Conservation (phyloP, 2,329 filamentous ascomycete species). For the Fonsecaea erecta region DNA sequence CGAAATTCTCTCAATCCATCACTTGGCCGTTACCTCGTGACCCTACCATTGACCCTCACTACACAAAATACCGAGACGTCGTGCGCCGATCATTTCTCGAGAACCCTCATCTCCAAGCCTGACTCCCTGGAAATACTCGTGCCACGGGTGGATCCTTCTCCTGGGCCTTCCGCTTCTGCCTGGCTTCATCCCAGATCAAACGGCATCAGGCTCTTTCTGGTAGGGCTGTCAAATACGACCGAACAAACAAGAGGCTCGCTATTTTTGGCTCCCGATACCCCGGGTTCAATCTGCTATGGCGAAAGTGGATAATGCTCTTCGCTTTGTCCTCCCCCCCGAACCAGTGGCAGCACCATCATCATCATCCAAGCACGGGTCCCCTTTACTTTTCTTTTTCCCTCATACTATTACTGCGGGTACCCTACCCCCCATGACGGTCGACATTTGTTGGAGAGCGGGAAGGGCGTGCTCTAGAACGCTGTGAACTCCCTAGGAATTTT, state of each 20-base stretch:
- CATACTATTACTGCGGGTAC: conserved; percentile 12
- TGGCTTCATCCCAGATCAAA: conserved; percentile 19
- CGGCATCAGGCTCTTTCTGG: conserved; percentile 9
- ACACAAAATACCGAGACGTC: not conserved
- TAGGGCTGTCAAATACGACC: conserved; percentile 18
- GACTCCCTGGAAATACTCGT: conserved; percentile 25
- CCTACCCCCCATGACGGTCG: conserved; percentile 12
- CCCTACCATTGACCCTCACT: not conserved
- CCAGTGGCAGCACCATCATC: conserved; percentile 1
- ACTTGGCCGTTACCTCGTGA: conserved; percentile 11
- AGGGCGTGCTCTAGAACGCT: conserved; percentile 16
- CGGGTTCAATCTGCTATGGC: conserved; percentile 7
- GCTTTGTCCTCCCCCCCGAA: not conserved
- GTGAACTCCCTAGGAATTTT: conserved; percentile 3
- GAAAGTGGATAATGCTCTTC: conserved; percentile 8
- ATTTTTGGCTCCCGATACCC: conserved; percentile 20
- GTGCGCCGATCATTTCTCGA: conserved; percentile 6
- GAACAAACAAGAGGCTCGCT: conserved; percentile 13
- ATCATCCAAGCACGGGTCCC: not conserved
- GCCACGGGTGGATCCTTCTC: conserved; percentile 26
- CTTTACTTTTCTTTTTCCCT: conserved; percentile 18
- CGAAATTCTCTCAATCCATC: conserved; percentile 15
- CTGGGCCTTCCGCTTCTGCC: conserved; percentile 27
- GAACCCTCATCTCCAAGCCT: conserved; percentile 14
- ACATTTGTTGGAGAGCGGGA: conserved; percentile 1